Evolutionary conservation across 2,329 filamentous ascomycete species (phyloP).

Genomic region (Exophiala sp.): DNA sequence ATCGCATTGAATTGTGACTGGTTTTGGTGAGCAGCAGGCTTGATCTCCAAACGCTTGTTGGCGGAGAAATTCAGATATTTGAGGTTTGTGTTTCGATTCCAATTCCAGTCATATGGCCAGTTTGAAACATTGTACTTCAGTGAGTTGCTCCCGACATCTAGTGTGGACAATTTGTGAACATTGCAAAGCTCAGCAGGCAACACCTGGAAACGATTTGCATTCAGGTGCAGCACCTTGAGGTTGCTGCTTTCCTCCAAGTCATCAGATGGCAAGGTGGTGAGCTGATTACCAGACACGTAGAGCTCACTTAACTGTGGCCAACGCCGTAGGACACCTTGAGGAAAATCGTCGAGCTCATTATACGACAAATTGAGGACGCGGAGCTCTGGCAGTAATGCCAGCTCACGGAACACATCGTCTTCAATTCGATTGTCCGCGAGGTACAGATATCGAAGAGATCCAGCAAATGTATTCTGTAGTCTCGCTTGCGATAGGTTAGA

Average conservation of each 20-base stretch:
- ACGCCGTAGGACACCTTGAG: constrained; percentile 77
- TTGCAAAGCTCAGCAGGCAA: constrained; percentile 92
- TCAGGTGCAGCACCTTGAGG: constrained; percentile 87
- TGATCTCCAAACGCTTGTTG: constrained; percentile 93
- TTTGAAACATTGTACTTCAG: constrained; percentile 99
- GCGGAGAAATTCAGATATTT: constrained; percentile 94
- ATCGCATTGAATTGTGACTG: constrained; percentile 55
- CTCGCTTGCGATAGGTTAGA: constrained; percentile 73
- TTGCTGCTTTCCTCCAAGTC: constrained; percentile 87
- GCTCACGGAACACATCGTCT: constrained; percentile 91
- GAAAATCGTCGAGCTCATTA: constrained; percentile 90
- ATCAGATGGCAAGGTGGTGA: constrained; percentile 87
- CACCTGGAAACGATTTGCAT: constrained; percentile 96
- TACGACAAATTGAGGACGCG: constrained; percentile 90
- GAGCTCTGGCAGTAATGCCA: constrained; percentile 76
- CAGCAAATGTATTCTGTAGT: constrained; percentile 80
- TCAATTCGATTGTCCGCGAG: constrained; percentile 91
- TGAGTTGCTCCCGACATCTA: constrained; percentile 92
- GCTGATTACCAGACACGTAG: constrained; percentile 90
- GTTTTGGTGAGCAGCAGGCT: constrained; percentile 41
- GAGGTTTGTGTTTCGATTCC: constrained; percentile 95
- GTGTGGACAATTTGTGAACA: constrained; percentile 82
- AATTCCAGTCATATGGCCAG: constrained; percentile 99
- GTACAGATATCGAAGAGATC: constrained; percentile 77
- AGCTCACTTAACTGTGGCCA: constrained; percentile 90